Evolutionary conservation across 129 eudicot genomes (phyloP), one percentile per base, ranked within the genome.

Genomic region (Chrysanthemum lavandulifolium): DNA sequence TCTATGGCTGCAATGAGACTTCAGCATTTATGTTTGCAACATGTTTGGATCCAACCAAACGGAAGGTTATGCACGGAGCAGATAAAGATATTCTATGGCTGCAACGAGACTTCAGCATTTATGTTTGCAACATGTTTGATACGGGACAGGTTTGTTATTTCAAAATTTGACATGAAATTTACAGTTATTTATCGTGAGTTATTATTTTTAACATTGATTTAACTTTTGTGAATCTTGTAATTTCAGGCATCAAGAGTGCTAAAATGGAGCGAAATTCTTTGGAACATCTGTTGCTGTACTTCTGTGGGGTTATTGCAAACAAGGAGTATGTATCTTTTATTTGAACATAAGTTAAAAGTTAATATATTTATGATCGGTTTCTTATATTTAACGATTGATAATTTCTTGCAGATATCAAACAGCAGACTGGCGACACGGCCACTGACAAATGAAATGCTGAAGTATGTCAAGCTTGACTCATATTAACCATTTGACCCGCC

Each of bases 361-460:
- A 40, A 0, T 53, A 53, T 14, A 53, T 53, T 14, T 16, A 16
- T 11, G 58, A 8, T 53, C 19, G 19, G 58, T 53, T 40, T 40
- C 10, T 40, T 40, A 40, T 40, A 40, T 40, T 40, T 40, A 40
- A 40, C 2, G 47, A 40, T 1, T 40, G 47, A 40, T 29, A 51
- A n/a, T 31, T 52, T 69, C n/a, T 54, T 84, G 77, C 88, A 91
- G 97, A 72, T 91, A 91, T 78, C 97, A 91, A 72, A 91, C 81
- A 82, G 97, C 97, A 47, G 97, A 88, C 73, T 88, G 97, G 97
- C 84, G 97, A 79, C 88, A 13, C 86, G 96, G 14, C 93, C 97
- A 33, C 85, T 91, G 51, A 90, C 97, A 10, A 54, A 49, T 47
- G 92, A 84, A 70, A 91, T 91, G 97, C 45, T 91, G 57, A 88